Conservation (phyloP, 2,329 filamentous ascomycete genomes). For the Fusarium concolor region DNA sequence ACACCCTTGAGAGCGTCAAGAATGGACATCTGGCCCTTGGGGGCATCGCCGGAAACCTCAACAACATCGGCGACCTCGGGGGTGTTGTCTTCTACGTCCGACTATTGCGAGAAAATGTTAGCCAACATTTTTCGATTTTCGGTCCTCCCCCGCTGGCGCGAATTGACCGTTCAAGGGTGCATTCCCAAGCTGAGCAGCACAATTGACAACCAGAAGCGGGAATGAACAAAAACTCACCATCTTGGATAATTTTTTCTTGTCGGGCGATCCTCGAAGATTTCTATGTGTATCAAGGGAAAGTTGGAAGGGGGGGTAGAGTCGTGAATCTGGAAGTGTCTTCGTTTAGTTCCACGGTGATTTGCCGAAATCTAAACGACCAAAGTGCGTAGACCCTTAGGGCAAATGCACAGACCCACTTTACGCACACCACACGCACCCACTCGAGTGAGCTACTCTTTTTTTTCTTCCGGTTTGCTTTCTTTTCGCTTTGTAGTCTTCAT, state of each 20-base stretch:
- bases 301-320: constrained; percentile 45
- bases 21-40: constrained; percentile 96
- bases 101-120: constrained; percentile 65
- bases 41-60: constrained; percentile 93
- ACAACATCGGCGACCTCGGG: constrained; percentile 89
- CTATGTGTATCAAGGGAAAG: constrained; percentile 51
- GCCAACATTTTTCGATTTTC: constrained; percentile 24
- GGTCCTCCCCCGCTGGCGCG: constrained; percentile 20
- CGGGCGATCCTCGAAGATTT: constrained; percentile 77
- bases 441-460: constrained; percentile 25
- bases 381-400: constrained; percentile 56
- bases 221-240: constrained; percentile 64
- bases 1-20: constrained; percentile 99
- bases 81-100: constrained; percentile 99
- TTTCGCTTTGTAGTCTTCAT: constrained; percentile 41
- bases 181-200: constrained; percentile 6
- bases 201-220: constrained; percentile 29
- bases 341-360: constrained; percentile 52
- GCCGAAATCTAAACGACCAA: constrained; percentile 50
- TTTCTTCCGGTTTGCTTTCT: constrained; percentile 23
- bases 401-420: constrained; percentile 57
- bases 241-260: constrained; percentile 66
- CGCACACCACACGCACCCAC: constrained; percentile 48
- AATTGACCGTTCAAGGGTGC: constrained; percentile 18
- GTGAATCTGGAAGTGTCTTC: constrained; percentile 49